Percentiles rank a stretch among this genome's conserved stretches.
Conservation (phyloP, 495 filamentous ascomycete genomes). For the Penicillium egyptiacum region DNA sequence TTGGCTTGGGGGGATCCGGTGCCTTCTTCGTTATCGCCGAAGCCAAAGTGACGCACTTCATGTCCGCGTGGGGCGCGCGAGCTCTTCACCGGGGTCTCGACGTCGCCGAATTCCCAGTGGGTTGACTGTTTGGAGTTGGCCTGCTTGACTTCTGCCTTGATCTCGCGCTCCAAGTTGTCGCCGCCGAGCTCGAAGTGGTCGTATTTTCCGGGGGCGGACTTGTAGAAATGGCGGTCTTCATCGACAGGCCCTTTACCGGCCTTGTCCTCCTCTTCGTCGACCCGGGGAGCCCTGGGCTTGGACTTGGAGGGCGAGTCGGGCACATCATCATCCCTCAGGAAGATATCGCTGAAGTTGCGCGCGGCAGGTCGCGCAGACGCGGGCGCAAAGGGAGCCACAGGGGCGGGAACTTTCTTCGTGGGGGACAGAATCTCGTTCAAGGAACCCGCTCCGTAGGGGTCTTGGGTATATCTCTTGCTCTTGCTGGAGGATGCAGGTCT, state of each 20-base stretch:
- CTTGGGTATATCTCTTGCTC: slow-evolving; percentile 25
- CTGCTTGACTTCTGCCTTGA: slow-evolving; percentile 39
- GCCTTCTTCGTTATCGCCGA: slow-evolving; percentile 63
- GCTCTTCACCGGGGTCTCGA: slow-evolving; percentile 74
- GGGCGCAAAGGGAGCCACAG: slow-evolving; percentile 40
- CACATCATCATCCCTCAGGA: slow-evolving; percentile 51
- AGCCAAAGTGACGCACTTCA: slow-evolving; percentile 69
- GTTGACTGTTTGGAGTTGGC: slow-evolving; percentile 55
- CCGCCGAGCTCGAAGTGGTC: slow-evolving; percentile 84
- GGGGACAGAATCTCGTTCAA: slow-evolving; percentile 30
- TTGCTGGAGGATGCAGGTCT: slow-evolving; percentile 11
- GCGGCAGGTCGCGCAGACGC: slow-evolving; percentile 60
- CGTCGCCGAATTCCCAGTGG: slow-evolving; percentile 86
- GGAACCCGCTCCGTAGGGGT: slow-evolving; percentile 28
- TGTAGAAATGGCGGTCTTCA: slow-evolving; percentile 47
- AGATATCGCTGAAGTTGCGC: slow-evolving; percentile 64
- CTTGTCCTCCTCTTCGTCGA: slow-evolving; percentile 54
- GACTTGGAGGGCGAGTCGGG: slow-evolving; percentile 51
- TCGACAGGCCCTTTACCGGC: slow-evolving; percentile 23
- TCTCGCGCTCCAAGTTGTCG: slow-evolving; percentile 43
- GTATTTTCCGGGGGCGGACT: slow-evolving; percentile 71
- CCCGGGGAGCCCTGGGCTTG: slow-evolving; percentile 64
- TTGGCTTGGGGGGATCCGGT: slow-evolving; percentile 52
- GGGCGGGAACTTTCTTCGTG: slow-evolving; percentile 20
- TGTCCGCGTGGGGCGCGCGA: slow-evolving; percentile 51